A percentile compares a stretch with the other conserved stretches of the same genome.
These are phyloP conservation scores for Boletus patriciae DNA, from an alignment of 768 basidiomycete species.

Conservation along the genomic window DNA sequence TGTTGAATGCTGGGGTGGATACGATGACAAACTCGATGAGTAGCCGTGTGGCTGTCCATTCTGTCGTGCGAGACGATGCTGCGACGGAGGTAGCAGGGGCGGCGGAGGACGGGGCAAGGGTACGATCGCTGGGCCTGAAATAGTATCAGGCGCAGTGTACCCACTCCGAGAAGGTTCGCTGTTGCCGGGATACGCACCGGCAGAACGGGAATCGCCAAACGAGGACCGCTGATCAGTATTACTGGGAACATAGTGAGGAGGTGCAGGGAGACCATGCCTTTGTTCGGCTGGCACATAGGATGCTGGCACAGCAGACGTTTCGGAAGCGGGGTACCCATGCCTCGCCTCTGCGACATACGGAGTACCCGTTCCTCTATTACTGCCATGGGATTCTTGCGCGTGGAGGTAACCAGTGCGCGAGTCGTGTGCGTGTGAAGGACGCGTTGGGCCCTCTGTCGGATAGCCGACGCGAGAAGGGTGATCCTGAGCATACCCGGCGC, in stretches of 20 bases:
- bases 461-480: slow-evolving; percentile 17
- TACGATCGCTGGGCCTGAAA: slow-evolving; percentile 12
- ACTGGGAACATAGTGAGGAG: slow-evolving; percentile 17
- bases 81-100: slow-evolving; percentile 7
- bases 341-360: slow-evolving; percentile 20
- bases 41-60: slow-evolving; percentile 19
- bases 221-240: slow-evolving; percentile 20
- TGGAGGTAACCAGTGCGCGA: slow-evolving; percentile 18
- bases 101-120: slow-evolving; percentile 21
- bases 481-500: slow-evolving; percentile 17
- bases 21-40: slow-evolving; percentile 17
- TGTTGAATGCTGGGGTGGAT: slow-evolving; percentile 13
- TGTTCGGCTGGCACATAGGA: slow-evolving; percentile 23
- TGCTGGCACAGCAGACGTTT: slow-evolving; percentile 9
- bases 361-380: slow-evolving; percentile 4
- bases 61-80: slow-evolving; percentile 23
- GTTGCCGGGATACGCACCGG: slow-evolving; percentile 14
- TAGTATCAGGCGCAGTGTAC: slow-evolving; percentile 19
- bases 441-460: slow-evolving; percentile 14
- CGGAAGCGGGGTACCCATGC: slow-evolving; percentile 21
- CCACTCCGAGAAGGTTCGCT: slow-evolving; percentile 13
- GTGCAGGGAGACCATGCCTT: slow-evolving; percentile 15
- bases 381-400: slow-evolving; percentile 19
- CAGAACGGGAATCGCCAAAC: slow-evolving; percentile 25
- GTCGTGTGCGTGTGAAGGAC: slow-evolving; percentile 18